Percentiles rank a stretch among this genome's conserved stretches.
These are phyloP conservation scores for Fusarium lateritium DNA, from an alignment of 2,329 filamentous ascomycete genomes.

Conservation along the genomic window DNA sequence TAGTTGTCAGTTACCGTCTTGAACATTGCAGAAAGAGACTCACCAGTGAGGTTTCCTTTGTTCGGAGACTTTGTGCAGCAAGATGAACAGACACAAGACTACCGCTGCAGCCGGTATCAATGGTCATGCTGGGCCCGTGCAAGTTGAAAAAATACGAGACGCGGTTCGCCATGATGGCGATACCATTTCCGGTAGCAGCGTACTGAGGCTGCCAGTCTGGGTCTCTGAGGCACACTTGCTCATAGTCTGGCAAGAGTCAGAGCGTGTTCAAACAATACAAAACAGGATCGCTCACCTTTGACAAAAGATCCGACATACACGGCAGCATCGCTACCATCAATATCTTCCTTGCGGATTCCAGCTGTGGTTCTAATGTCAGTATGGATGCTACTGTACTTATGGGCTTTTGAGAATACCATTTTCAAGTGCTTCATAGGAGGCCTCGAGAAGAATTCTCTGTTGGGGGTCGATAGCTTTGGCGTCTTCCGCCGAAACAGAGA, in stretches of 20 bases:
- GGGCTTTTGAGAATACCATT: constrained; percentile 54
- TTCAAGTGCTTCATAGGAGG: constrained; percentile 66
- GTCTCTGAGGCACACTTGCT: constrained; percentile 65
- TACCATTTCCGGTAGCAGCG: constrained; percentile 67
- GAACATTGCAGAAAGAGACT: constrained; percentile 2
- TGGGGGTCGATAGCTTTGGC: constrained; percentile 68
- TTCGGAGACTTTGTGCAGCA: constrained; percentile 64
- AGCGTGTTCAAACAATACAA: background rate
- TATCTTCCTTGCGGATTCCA: constrained; percentile 60
- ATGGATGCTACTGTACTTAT: no score
- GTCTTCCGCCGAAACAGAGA: constrained; percentile 64
- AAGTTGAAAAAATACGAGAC: constrained; percentile 70
- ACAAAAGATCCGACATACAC: constrained; percentile 68
- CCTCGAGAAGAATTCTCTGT: constrained; percentile 66
- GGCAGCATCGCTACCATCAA: constrained; percentile 61
- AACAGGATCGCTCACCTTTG: constrained; percentile 55
- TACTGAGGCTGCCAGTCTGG: constrained; percentile 65
- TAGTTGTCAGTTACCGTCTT: constrained; percentile 29
- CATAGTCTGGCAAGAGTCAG: constrained; percentile 59
- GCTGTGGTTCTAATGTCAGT: constrained; percentile 50
- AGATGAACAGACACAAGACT: constrained; percentile 69
- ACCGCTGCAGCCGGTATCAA: constrained; percentile 73
- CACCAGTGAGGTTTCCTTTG: constrained; percentile 60
- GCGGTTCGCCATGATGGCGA: constrained; percentile 69
- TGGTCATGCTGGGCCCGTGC: constrained; percentile 68